These are phyloP conservation scores for Oryza coarctata DNA, from an alignment of 176 grass and related monocot species.

Conservation along the genomic window DNA sequence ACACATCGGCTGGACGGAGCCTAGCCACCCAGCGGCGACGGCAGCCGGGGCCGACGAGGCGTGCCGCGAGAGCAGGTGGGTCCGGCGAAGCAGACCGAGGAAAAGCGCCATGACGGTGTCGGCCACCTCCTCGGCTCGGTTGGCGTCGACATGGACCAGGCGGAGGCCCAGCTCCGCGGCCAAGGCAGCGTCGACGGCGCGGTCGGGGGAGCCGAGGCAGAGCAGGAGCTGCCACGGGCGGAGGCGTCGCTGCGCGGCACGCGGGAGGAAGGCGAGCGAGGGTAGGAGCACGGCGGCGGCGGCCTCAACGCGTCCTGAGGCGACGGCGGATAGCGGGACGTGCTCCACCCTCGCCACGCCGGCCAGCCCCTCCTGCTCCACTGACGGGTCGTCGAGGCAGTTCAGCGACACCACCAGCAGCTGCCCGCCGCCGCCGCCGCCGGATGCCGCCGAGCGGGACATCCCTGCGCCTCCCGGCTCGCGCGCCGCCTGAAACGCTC, in stretches of 20 bases:
- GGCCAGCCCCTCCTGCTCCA: constrained; percentile 68
- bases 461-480: constrained; percentile 26
- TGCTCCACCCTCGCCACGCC: constrained; percentile 73
- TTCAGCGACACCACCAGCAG: constrained; percentile 76
- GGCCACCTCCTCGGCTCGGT: constrained; percentile 87
- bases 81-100: constrained; percentile 75
- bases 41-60: constrained; percentile 64
- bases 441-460: constrained; percentile 41
- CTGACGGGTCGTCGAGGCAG: constrained; percentile 75
- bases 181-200: constrained; percentile 64
- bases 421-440: background rate
- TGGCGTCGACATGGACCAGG: constrained; percentile 78
- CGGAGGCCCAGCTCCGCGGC: constrained; percentile 84
- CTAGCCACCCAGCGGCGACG: constrained; percentile 60
- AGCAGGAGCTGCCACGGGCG: constrained; percentile 95
- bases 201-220: constrained; percentile 87
- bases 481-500: background rate
- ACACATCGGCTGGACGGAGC: constrained; percentile 76
- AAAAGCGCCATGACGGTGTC: constrained; percentile 97
- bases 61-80: constrained; percentile 75
- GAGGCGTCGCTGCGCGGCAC: constrained; percentile 80
- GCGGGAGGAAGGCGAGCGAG: constrained; percentile 75
- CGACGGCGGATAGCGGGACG: constrained; percentile 62
- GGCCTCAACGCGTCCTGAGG: constrained; percentile 62
- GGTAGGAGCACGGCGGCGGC: constrained; percentile 70